Evolutionary conservation across 345 rosid genomes (phyloP).

Genomic region (Corymbia maculata): DNA sequence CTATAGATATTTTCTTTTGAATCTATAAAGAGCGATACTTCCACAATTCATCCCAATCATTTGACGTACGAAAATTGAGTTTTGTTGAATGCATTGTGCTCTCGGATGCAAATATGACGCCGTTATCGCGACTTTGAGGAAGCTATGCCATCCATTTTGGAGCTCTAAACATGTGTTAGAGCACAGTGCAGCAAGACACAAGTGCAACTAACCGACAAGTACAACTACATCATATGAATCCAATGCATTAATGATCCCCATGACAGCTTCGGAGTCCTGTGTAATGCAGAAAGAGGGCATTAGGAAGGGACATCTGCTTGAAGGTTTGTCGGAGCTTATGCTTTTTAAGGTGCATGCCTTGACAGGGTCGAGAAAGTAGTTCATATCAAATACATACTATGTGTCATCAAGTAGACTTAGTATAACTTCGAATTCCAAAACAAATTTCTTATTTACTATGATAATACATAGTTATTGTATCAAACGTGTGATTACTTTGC

Average conservation of each 20-base stretch:
- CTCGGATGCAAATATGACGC: background rate
- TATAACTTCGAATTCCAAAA: background rate
- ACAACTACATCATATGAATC: background rate
- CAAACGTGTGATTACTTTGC: background rate
- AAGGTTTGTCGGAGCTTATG: background rate
- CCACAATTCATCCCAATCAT: background rate
- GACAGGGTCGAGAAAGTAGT: background rate
- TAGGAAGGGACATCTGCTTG: background rate
- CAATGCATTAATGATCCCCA: background rate
- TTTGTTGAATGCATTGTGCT: background rate
- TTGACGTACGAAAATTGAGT: background rate
- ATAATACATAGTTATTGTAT: background rate
- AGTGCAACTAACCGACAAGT: background rate
- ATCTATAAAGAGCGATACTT: background rate
- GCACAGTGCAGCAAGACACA: background rate
- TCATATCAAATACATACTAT: background rate
- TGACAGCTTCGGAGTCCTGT: background rate
- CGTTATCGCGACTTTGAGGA: background rate
- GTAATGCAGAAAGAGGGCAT: background rate
- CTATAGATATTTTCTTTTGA: too few species aligned
- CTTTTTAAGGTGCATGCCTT: background rate
- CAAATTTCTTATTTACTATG: background rate
- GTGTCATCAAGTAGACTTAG: background rate
- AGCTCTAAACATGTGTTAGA: background rate
- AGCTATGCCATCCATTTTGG: background rate